phyloP scores from a whole-genome alignment of 371 early-diverging fungal species.

The Catenaria anguillulae region DNA sequence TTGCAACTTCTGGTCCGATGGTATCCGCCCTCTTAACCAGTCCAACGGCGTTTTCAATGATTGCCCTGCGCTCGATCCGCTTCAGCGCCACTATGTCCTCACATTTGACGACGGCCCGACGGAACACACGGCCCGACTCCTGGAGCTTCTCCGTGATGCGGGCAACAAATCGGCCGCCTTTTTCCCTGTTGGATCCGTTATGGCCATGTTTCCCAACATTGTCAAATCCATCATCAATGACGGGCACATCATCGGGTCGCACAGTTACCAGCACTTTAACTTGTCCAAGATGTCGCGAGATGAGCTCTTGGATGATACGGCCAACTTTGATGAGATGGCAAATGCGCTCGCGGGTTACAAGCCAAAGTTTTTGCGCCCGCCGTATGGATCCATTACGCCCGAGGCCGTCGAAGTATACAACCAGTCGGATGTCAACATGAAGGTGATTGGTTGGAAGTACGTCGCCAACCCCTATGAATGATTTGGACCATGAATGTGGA shows the following conservation, averaged over 20 bases:
- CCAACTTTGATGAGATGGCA: neutral
- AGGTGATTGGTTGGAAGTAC: too few relatives aligned
- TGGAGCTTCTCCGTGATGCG: neutral
- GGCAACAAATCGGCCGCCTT: constrained; percentile 12
- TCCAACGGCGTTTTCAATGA: neutral
- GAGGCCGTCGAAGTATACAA: neutral
- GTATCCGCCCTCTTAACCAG: too few relatives aligned
- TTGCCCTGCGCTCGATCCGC: neutral
- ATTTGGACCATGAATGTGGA: too few relatives aligned
- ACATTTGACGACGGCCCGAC: constrained; percentile 17
- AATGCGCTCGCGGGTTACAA: neutral
- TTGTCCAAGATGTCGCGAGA: neutral
- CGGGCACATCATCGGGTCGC: neutral
- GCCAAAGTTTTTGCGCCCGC: neutral
- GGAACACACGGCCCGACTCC: constrained; percentile 7
- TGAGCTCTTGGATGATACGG: neutral
- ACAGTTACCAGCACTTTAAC: constrained; percentile 1
- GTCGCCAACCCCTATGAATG: too few relatives aligned
- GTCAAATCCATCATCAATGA: too few relatives aligned
- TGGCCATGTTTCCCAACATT: neutral
- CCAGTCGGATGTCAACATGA: neutral
- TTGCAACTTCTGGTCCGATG: too few relatives aligned
- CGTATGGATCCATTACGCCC: neutral
- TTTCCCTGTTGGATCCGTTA: constrained; percentile 12
- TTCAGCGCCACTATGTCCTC: neutral